Percentiles rank a stretch among this genome's conserved stretches.
Conservation (phyloP, 129 eudicot genomes). For the Lonicera japonica region DNA sequence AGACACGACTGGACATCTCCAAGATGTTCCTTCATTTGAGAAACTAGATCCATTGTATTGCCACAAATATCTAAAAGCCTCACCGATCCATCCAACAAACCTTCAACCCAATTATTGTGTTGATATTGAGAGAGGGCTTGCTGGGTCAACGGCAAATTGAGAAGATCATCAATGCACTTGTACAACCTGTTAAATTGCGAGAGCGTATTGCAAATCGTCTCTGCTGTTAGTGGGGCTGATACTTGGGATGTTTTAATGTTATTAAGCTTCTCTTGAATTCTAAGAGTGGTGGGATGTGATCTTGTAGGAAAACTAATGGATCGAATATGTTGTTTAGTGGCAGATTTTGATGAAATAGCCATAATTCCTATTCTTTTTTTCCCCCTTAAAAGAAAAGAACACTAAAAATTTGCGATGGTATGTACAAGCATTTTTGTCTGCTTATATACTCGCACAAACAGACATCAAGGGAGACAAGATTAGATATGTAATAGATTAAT, state of each 20-base stretch:
- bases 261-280: conserved; percentile 39
- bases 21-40: conserved; percentile 29
- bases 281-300: conserved; percentile 46
- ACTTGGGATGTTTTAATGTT: conserved; percentile 35
- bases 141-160: conserved; percentile 42
- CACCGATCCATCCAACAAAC: conserved; percentile 35
- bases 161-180: conserved; percentile 41
- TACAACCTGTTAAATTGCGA: conserved; percentile 38
- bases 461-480: neutral
- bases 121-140: conserved; percentile 32
- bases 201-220: conserved; percentile 23
- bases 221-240: conserved; percentile 28
- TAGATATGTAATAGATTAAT: neutral
- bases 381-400: neutral
- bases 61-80: conserved; percentile 43
- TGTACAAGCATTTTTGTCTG: neutral
- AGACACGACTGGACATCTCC: conserved; percentile 34
- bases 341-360: conserved; percentile 28
- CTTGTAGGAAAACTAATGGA: conserved; percentile 50
- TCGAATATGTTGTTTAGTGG: conserved; percentile 24
- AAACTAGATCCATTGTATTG: conserved; percentile 30
- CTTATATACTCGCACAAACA: neutral
- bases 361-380: neutral
- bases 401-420: neutral
- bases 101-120: conserved; percentile 26